Base-by-base conservation (phyloP, 225 moss, liverwort and hornwort species). In the Neckera pumila region DNA sequence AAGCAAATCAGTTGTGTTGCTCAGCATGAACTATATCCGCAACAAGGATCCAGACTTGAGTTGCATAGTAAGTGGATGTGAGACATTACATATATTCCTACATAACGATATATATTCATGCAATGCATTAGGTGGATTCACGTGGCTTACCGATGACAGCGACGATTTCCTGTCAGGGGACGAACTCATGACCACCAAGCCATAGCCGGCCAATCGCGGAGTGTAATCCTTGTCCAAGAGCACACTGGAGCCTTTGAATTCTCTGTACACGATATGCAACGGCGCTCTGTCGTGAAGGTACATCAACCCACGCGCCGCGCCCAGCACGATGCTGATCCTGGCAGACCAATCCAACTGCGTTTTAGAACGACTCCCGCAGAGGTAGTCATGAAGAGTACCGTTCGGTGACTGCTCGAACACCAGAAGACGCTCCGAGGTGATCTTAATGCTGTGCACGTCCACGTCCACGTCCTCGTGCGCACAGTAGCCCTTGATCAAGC, bases 281-380 rank as follows among this genome's bases (percentile, higher is more conserved):
- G 91, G 93, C 34, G 92, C 93, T 66, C 92, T 88, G 87, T 92
- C 93, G 79, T 93, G 93, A 13, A 93, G 92, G 79, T 91, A 87
- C 67, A 87, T 38, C 47, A 93, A 56, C 14, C 93, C 93, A 27
- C 92, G 93, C 67, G 93, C 91, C 17, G 93, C 93, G 30, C 93
- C 93, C 18, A 92, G 86, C 36, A 92, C 82, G 43, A 93, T 92
- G 67, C 91, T 90, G 87, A 93, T 88, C 81, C 93, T 78, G 9
- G 88, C 86, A 4, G 84, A 66, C 89, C 92, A 93, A 73, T 90
- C 92, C 61, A 93, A 62, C 74, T 86, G 89, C 45, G 91, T 91
- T 6, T 82, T 85, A 49, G 86, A 86, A 22, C 92, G 91, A 62
- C 62, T 89, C 42, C 93, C 93, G 13, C 85, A 91, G 4, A 93